Evolutionary conservation across 345 rosid species (phyloP).

Genomic region (Passiflora organensis): DNA sequence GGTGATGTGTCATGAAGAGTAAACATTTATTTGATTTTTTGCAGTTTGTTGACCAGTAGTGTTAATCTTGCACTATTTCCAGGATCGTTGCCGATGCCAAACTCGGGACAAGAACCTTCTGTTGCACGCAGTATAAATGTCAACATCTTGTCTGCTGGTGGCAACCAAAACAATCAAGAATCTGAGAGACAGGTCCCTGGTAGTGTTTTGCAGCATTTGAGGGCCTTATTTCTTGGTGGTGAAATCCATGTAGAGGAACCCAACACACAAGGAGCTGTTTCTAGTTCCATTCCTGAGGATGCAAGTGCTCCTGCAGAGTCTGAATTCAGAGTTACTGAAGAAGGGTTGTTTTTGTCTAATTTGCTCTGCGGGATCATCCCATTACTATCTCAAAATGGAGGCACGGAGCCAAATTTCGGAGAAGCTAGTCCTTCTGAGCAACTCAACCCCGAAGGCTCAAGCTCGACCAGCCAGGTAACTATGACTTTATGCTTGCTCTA

Average conservation of each 20-base stretch:
- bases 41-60: background rate
- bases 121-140: slow-evolving; percentile 31
- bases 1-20: background rate
- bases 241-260: slow-evolving; percentile 47
- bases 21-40: background rate
- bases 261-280: slow-evolving; percentile 24
- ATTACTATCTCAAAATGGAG: slow-evolving; percentile 34
- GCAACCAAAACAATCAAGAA: slow-evolving; percentile 38
- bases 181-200: slow-evolving; percentile 39
- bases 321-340: slow-evolving; percentile 37
- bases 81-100: slow-evolving; percentile 35
- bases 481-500: background rate
- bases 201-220: slow-evolving; percentile 44
- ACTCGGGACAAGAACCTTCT: slow-evolving; percentile 33
- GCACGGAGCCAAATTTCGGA: slow-evolving; percentile 26
- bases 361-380: slow-evolving; percentile 68
- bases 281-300: slow-evolving; percentile 29
- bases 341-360: slow-evolving; percentile 58
- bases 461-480: slow-evolving; percentile 22
- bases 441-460: slow-evolving; percentile 19
- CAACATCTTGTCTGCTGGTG: slow-evolving; percentile 36
- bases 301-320: slow-evolving; percentile 27
- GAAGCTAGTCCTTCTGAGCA: slow-evolving; percentile 14
- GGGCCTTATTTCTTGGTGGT: slow-evolving; percentile 51
- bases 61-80: slow-evolving; percentile 13